Conservation (phyloP, 441 rosid genomes). For the Brassica balearica region DNA sequence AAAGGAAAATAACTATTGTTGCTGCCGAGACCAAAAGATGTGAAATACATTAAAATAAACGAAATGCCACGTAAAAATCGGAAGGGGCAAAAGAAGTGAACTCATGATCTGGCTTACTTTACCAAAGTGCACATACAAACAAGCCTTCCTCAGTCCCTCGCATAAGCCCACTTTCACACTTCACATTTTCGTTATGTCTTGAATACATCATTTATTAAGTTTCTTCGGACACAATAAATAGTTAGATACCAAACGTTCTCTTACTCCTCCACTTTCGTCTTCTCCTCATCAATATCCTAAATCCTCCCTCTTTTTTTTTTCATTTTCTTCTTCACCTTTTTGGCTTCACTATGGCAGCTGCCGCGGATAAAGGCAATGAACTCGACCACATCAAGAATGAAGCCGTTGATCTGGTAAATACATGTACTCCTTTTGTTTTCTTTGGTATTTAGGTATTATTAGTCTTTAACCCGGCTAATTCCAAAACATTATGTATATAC, state of each 20-base stretch:
- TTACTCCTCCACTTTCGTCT: background rate
- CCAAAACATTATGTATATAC: background rate
- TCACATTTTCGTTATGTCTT: conserved; percentile 5
- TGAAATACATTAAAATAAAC: background rate
- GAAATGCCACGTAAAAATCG: background rate
- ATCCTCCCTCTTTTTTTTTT: background rate
- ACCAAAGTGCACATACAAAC: conserved; percentile 18
- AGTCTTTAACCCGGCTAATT: background rate
- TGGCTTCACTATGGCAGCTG: conserved; percentile 43
- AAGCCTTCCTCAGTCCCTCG: conserved; percentile 16
- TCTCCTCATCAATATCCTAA: conserved; percentile 14
- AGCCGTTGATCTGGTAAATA: conserved; percentile 77
- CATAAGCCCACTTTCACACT: conserved; percentile 11
- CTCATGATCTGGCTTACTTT: conserved; percentile 27
- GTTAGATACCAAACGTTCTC: background rate
- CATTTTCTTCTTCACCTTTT: too few species aligned
- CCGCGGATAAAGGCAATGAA: conserved; percentile 49
- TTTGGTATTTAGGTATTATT: background rate
- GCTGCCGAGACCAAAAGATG: background rate
- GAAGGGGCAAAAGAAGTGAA: conserved; percentile 7
- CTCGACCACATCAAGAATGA: conserved; percentile 82
- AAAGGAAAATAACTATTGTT: background rate
- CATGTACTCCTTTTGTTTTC: background rate
- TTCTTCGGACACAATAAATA: background rate
- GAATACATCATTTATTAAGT: too few species aligned